These are phyloP conservation scores for Ganoderma lingzhi DNA, from an alignment of 1,284 basidiomycete genomes.

Conservation along the genomic window DNA sequence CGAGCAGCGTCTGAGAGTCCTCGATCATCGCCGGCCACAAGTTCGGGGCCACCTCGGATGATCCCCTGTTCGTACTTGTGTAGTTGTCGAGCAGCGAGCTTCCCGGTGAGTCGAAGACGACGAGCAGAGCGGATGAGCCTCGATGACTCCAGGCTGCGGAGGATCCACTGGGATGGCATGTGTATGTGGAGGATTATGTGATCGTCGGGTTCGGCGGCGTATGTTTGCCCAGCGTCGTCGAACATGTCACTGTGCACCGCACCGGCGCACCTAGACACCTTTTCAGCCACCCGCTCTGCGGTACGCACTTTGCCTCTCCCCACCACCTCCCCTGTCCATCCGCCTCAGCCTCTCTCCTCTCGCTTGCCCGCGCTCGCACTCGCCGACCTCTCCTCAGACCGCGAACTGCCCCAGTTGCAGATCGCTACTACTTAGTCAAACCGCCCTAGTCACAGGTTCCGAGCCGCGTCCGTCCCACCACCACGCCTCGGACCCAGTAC, in stretches of 20 bases:
- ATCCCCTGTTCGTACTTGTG: not conserved
- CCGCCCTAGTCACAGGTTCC: slow-evolving; percentile 29
- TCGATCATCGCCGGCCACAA: not conserved
- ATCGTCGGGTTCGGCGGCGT: slow-evolving; percentile 8
- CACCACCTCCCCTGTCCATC: slow-evolving; percentile 3
- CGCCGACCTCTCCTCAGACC: not conserved
- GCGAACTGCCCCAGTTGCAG: not conserved
- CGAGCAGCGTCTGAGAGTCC: not conserved
- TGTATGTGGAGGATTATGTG: not conserved
- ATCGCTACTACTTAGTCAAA: slow-evolving; percentile 1
- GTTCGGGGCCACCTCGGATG: not conserved
- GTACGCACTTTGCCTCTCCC: slow-evolving; percentile 1
- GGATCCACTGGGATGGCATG: not conserved
- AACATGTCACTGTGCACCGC: not conserved
- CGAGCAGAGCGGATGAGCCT: not conserved
- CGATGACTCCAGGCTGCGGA: slow-evolving; percentile 1
- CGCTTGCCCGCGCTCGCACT: not conserved
- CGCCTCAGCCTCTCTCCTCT: not conserved
- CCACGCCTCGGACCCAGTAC: slow-evolving; percentile 25
- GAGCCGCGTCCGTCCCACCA: slow-evolving; percentile 20
- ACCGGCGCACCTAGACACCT: not conserved
- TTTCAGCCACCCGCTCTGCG: slow-evolving; percentile 8
- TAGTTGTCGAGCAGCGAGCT: not conserved
- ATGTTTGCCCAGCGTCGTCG: not conserved
- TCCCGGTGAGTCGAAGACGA: not conserved